These are phyloP conservation scores for Trichoderma gracile DNA, from an alignment of 2,329 filamentous ascomycete genomes.

Conservation along the genomic window DNA sequence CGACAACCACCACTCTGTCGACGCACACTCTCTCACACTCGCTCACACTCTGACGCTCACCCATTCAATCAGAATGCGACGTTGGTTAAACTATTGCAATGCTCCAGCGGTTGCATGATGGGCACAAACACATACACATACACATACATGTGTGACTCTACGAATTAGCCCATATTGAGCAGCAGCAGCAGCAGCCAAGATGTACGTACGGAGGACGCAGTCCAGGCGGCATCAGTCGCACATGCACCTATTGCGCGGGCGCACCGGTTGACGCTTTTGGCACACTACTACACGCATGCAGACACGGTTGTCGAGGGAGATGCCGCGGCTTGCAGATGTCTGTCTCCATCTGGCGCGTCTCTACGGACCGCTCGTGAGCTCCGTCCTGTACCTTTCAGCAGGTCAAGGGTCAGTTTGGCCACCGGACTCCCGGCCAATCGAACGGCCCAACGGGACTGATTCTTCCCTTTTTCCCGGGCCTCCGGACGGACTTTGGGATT, in stretches of 20 bases:
- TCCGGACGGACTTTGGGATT: background rate
- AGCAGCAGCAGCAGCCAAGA: background rate
- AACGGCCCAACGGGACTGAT: conserved; percentile 1
- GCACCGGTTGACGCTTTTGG: conserved; percentile 7
- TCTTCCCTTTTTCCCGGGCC: background rate
- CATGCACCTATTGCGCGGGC: background rate
- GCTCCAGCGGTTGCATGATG: background rate
- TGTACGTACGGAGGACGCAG: background rate
- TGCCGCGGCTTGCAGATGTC: conserved; percentile 10
- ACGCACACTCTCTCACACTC: background rate
- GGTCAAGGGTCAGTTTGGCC: conserved; percentile 26
- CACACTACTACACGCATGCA: background rate
- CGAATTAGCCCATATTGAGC: background rate
- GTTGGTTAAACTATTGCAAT: background rate
- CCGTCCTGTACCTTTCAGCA: conserved; percentile 29
- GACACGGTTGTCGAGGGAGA: conserved; percentile 14
- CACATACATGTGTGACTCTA: background rate
- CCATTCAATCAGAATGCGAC: background rate
- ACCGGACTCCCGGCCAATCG: conserved; percentile 10
- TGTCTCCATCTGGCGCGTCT: conserved; percentile 4
- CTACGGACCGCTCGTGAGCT: background rate
- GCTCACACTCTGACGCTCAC: background rate
- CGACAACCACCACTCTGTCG: background rate
- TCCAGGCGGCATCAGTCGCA: background rate
- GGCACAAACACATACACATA: background rate